These are phyloP conservation scores for Cytidiella melzeri DNA, from an alignment of 768 basidiomycete species.

Conservation along the genomic window DNA sequence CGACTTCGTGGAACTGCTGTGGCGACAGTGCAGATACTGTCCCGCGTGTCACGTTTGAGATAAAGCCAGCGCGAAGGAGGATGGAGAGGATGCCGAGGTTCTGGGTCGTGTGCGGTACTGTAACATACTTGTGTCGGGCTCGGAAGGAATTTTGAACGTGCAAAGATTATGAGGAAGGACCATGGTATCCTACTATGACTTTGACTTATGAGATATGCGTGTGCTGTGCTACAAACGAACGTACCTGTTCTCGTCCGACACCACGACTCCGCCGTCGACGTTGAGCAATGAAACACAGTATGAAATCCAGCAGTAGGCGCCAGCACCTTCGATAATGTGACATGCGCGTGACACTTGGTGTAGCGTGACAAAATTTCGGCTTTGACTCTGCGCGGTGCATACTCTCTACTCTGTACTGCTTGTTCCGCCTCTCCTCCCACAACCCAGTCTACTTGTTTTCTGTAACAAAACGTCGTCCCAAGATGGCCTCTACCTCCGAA, in stretches of 20 bases:
- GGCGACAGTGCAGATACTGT: conserved; percentile 64
- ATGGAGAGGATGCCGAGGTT: conserved; percentile 91
- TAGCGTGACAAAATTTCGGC: background rate
- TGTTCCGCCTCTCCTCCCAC: too few relatives aligned
- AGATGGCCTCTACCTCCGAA: conserved; percentile 9
- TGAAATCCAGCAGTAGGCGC: too few relatives aligned
- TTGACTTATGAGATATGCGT: too few relatives aligned
- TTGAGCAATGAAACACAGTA: too few relatives aligned
- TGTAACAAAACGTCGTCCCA: too few relatives aligned
- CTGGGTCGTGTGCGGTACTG: conserved; percentile 79
- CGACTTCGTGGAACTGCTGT: conserved; percentile 46
- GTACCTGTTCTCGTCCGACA: too few relatives aligned
- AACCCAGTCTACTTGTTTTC: too few relatives aligned
- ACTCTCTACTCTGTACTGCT: background rate
- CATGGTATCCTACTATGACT: too few relatives aligned
- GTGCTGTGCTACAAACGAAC: too few relatives aligned
- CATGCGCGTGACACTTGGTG: background rate
- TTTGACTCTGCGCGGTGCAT: background rate
- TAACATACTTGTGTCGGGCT: conserved; percentile 71
- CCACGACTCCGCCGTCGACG: too few relatives aligned
- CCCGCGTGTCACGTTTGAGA: conserved; percentile 78
- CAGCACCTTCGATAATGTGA: too few relatives aligned
- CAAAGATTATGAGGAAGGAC: conserved; percentile 82
- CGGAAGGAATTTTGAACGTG: conserved; percentile 87
- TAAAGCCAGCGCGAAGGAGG: conserved; percentile 85